Conservation (phyloP, 1,139 yeast species). For the Taphrina wiesneri region DNA sequence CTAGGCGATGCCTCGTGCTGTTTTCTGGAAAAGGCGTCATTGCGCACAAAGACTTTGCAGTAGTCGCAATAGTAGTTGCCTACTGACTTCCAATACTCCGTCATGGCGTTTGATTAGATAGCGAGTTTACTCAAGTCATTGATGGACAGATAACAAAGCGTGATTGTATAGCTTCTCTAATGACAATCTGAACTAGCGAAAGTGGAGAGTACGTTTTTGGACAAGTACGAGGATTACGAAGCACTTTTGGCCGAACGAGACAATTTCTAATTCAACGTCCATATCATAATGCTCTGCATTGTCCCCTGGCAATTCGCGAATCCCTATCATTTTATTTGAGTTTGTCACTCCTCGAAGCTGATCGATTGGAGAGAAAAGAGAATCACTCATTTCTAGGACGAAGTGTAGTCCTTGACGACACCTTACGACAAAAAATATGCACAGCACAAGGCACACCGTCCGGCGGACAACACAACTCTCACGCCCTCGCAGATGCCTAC, state of each 20-base stretch:
- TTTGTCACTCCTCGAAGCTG: neutral
- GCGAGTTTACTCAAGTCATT: too few species aligned
- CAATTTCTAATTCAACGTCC: neutral
- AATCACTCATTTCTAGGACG: neutral
- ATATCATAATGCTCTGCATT: neutral
- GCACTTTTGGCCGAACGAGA: neutral
- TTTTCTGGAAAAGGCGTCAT: slow-evolving; percentile 30
- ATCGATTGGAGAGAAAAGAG: neutral
- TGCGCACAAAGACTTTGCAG: slow-evolving; percentile 33
- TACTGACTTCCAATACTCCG: slow-evolving; percentile 33
- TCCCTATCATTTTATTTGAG: too few species aligned
- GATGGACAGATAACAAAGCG: too few species aligned
- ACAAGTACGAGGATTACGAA: slow-evolving; percentile 3
- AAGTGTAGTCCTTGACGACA: neutral
- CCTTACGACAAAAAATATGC: neutral
- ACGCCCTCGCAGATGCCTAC: slow-evolving; percentile 6
- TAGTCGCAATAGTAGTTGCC: slow-evolving; percentile 34
- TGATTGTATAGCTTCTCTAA: neutral
- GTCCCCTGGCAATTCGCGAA: too few species aligned
- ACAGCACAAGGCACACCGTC: neutral
- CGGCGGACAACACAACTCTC: neutral
- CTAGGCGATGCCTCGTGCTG: slow-evolving; percentile 35
- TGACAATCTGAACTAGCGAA: neutral
- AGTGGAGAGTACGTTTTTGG: neutral
- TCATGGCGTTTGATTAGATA: neutral